Percentiles rank a stretch among this genome's conserved stretches.
These are phyloP conservation scores for Fusarium solani-melongenae DNA, from an alignment of 2,329 filamentous ascomycete species.

Conservation along the genomic window DNA sequence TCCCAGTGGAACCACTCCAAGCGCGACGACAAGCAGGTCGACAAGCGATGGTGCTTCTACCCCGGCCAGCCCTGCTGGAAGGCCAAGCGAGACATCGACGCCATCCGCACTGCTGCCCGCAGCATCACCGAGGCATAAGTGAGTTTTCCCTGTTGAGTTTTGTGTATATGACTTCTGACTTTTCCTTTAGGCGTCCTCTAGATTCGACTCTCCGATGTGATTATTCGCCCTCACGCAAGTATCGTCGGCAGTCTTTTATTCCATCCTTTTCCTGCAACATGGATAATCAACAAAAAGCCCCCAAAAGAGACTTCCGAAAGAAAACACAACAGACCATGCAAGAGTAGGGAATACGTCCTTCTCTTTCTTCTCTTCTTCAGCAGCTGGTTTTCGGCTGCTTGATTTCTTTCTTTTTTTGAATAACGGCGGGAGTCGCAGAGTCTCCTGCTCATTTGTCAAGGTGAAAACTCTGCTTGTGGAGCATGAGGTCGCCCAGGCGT, in stretches of 20 bases:
- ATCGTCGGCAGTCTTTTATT: slow-evolving; percentile 7
- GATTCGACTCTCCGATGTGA: slow-evolving; percentile 7
- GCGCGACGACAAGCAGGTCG: slow-evolving; percentile 21
- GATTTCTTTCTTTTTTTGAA: slow-evolving; percentile 26
- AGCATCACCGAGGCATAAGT: slow-evolving; percentile 43
- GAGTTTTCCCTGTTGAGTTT: not conserved
- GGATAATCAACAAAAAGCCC: slow-evolving; percentile 15
- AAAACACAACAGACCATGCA: slow-evolving; percentile 17
- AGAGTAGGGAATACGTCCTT: not conserved
- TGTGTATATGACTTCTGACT: slow-evolving; percentile 5
- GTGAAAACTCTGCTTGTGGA: slow-evolving; percentile 22
- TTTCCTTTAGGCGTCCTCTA: slow-evolving; percentile 2
- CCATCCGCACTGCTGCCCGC: slow-evolving; percentile 43
- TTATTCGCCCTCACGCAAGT: slow-evolving; percentile 10
- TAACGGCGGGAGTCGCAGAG: slow-evolving; percentile 31
- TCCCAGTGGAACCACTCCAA: slow-evolving; percentile 47
- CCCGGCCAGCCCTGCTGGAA: slow-evolving; percentile 52
- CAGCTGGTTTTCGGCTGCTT: slow-evolving; percentile 13
- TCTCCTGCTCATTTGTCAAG: slow-evolving; percentile 34
- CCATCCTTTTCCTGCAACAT: slow-evolving; percentile 1
- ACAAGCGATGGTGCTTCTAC: slow-evolving; percentile 39
- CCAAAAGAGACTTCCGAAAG: slow-evolving; percentile 12
- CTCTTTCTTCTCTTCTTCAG: slow-evolving; percentile 20
- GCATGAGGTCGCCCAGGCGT: slow-evolving; percentile 24
- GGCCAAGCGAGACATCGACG: slow-evolving; percentile 50